These are phyloP conservation scores for Flaveria bidentis DNA, from an alignment of 129 eudicot genomes.

Conservation along the genomic window DNA sequence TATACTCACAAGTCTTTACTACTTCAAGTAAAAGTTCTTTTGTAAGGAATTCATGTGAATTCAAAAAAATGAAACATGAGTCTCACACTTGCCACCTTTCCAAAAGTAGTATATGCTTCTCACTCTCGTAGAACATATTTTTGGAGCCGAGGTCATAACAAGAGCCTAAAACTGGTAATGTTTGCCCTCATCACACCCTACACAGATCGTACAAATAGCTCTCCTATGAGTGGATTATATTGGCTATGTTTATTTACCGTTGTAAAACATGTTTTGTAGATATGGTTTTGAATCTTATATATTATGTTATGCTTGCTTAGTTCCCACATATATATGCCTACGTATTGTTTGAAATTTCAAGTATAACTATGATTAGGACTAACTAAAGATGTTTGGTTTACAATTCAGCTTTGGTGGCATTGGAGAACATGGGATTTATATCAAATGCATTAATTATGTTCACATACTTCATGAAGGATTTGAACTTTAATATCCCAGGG, in stretches of 20 bases:
- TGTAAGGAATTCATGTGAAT: slow-evolving; percentile 1
- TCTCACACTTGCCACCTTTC: background rate
- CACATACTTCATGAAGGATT: slow-evolving; percentile 48
- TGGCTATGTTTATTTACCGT: no score
- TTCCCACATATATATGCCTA: background rate
- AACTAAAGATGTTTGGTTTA: background rate
- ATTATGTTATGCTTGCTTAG: background rate
- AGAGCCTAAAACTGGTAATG: no score
- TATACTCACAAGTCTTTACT: background rate
- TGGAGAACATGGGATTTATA: slow-evolving; percentile 74
- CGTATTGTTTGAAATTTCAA: no score
- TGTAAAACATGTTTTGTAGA: no score
- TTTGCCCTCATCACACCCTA: no score
- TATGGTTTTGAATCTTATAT: background rate
- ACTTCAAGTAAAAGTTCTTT: slow-evolving; percentile 7
- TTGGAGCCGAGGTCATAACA: no score
- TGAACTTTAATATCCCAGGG: slow-evolving; percentile 53
- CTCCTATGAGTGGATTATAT: no score
- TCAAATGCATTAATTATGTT: slow-evolving; percentile 63
- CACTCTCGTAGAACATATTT: background rate
- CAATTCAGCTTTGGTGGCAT: slow-evolving; percentile 49
- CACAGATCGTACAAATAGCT: no score
- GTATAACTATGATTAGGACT: background rate
- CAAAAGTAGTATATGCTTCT: background rate
- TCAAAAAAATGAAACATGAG: background rate